These are phyloP conservation scores for Alloascoidea hylecoeti DNA, from an alignment of 805 yeast species.

Conservation along the genomic window DNA sequence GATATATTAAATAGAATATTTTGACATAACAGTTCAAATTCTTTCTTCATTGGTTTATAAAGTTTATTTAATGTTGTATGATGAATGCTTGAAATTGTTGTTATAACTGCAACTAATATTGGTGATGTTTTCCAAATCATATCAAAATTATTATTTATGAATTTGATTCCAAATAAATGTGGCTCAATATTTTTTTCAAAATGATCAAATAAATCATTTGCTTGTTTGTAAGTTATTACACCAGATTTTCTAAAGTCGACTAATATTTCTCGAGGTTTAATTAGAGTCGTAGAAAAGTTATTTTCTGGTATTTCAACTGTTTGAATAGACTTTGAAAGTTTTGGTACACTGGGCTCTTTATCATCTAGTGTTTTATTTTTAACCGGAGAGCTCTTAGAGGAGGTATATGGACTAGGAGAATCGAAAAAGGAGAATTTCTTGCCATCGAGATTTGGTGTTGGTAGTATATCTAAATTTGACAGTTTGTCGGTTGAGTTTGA, in stretches of 20 bases:
- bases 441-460: too few relatives aligned
- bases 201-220: slow-evolving; percentile 29
- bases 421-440: too few relatives aligned
- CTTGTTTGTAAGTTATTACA: slow-evolving; percentile 21
- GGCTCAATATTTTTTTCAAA: slow-evolving; percentile 44
- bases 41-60: slow-evolving; percentile 13
- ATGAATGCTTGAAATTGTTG: slow-evolving; percentile 49
- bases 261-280: too few relatives aligned
- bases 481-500: background rate
- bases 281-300: too few relatives aligned
- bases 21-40: slow-evolving; percentile 17
- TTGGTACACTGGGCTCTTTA: background rate
- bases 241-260: slow-evolving; percentile 20
- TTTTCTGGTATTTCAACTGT: too few relatives aligned
- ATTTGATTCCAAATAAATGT: slow-evolving; percentile 52
- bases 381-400: slow-evolving; percentile 2
- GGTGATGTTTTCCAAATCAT: slow-evolving; percentile 42
- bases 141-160: slow-evolving; percentile 32
- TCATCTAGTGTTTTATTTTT: background rate
- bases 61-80: slow-evolving; percentile 24
- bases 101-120: slow-evolving; percentile 40
- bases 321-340: slow-evolving; percentile 9
- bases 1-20: slow-evolving; percentile 15
- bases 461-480: too few relatives aligned
- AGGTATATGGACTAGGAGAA: too few relatives aligned